Percentiles rank a stretch among this genome's conserved stretches.
Evolutionary conservation across 768 basidiomycete genomes (phyloP).

Genomic region (Calocera cornea): DNA sequence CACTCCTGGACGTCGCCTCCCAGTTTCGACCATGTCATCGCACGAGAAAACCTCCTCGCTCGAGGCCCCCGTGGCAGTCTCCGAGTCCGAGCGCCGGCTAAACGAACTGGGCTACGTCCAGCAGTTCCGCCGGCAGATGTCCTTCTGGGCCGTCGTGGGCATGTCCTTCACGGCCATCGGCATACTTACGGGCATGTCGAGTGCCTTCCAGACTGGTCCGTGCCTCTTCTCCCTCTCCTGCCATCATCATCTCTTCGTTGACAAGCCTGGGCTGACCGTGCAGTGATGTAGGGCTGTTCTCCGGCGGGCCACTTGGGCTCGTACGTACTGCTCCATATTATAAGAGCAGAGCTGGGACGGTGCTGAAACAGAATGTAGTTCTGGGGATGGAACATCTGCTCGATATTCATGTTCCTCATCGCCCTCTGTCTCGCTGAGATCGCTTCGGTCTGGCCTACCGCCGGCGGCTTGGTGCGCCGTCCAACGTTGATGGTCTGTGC

Average conservation of each 20-base stretch:
- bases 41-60: too few relatives aligned
- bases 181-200: conserved; percentile 47
- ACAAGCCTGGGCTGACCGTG: too few relatives aligned
- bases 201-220: conserved; percentile 42
- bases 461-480: not conserved
- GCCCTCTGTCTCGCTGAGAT: conserved; percentile 45
- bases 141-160: conserved; percentile 43
- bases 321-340: not conserved
- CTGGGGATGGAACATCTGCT: conserved; percentile 54
- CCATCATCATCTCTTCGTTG: too few relatives aligned
- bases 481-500: conserved; percentile 28
- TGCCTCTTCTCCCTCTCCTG: not conserved
- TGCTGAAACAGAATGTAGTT: conserved; percentile 20
- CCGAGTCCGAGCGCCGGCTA: conserved; percentile 29
- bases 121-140: conserved; percentile 47
- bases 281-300: conserved; percentile 26
- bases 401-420: conserved; percentile 44
- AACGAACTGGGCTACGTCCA: conserved; percentile 41
- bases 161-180: conserved; percentile 50
- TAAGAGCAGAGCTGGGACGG: not conserved
- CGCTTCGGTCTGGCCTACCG: not conserved
- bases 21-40: too few relatives aligned
- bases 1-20: too few relatives aligned
- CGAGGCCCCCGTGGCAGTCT: not conserved
- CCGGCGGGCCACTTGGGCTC: conserved; percentile 42